Percentiles rank a stretch among this genome's conserved stretches.
phyloP scores from a whole-genome alignment of 306 rosid genomes.

The Senna siamea region DNA sequence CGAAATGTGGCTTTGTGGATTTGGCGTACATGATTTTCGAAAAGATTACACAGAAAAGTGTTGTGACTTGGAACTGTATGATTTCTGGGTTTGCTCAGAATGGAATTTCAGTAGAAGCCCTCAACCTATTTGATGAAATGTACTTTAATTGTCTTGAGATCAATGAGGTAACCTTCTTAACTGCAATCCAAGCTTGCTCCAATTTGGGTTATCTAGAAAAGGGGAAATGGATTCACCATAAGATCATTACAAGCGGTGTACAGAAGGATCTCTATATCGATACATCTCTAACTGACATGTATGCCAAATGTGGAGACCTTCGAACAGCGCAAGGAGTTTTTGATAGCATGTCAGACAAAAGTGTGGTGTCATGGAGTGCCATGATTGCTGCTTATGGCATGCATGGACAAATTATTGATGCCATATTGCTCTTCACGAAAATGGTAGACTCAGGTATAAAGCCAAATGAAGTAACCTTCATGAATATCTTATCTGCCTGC shows the following conservation, averaged over 20 bases:
- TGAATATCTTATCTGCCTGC: conserved; percentile 87
- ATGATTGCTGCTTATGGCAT: conserved; percentile 87
- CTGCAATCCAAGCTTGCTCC: conserved; percentile 91
- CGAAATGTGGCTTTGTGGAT: conserved; percentile 75
- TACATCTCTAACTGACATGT: conserved; percentile 84
- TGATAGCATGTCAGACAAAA: conserved; percentile 64
- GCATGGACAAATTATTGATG: conserved; percentile 66
- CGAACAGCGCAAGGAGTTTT: conserved; percentile 60
- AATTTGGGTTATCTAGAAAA: conserved; percentile 73
- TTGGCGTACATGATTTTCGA: conserved; percentile 65
- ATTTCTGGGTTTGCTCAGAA: conserved; percentile 78
- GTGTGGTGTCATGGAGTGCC: conserved; percentile 85
- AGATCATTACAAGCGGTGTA: conserved; percentile 59
- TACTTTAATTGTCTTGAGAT: conserved; percentile 53
- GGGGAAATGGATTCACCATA: conserved; percentile 95
- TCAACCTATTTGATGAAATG: conserved; percentile 74
- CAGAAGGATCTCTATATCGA: conserved; percentile 57
- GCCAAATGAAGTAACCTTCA: conserved; percentile 86
- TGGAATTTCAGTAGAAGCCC: conserved; percentile 72
- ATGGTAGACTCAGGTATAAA: conserved; percentile 63
- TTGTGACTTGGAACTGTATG: conserved; percentile 87
- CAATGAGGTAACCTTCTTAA: conserved; percentile 71
- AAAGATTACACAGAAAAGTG: conserved; percentile 47
- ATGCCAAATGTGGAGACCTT: conserved; percentile 89
- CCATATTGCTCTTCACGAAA: conserved; percentile 58